Conservation (phyloP, 2,329 filamentous ascomycete genomes). For the Dothideomycetidae sp. region DNA sequence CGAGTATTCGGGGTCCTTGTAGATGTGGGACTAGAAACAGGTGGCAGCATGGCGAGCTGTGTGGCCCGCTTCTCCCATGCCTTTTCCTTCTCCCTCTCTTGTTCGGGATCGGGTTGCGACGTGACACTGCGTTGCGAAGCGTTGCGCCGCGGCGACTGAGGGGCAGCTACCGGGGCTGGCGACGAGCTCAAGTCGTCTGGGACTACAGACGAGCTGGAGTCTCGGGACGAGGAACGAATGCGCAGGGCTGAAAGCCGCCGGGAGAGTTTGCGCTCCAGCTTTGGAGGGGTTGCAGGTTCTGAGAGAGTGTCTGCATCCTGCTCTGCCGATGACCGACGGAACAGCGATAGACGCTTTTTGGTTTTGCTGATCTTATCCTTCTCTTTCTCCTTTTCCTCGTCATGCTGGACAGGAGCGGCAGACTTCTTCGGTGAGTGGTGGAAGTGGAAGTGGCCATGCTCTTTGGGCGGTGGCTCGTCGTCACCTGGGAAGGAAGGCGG, state of each 20-base stretch:
- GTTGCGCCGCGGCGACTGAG: constrained; percentile 10
- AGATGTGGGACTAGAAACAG: neutral
- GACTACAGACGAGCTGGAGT: constrained; percentile 54
- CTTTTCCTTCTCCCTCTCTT: constrained; percentile 44
- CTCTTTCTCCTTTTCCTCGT: too few species aligned
- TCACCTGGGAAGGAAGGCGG: constrained; percentile 46
- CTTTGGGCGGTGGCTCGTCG: constrained; percentile 6
- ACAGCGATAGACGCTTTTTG: constrained; percentile 15
- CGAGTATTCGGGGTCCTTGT: neutral
- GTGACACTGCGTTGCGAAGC: neutral
- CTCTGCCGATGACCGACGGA: constrained; percentile 20
- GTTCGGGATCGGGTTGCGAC: neutral
- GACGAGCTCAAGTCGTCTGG: constrained; percentile 71
- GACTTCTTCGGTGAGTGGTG: constrained; percentile 8
- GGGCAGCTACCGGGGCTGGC: constrained; percentile 49
- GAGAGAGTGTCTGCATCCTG: neutral
- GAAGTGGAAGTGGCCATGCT: too few species aligned
- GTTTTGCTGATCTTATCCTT: constrained; percentile 17
- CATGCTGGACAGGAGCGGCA: too few species aligned
- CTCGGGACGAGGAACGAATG: constrained; percentile 31
- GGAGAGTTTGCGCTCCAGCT: constrained; percentile 40
- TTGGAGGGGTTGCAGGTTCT: constrained; percentile 15
- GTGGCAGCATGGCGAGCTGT: constrained; percentile 49
- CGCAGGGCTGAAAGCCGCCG: constrained; percentile 40
- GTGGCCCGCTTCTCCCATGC: constrained; percentile 91